Conservation (phyloP, 306 rosid genomes). For the Crotalaria pallida region DNA sequence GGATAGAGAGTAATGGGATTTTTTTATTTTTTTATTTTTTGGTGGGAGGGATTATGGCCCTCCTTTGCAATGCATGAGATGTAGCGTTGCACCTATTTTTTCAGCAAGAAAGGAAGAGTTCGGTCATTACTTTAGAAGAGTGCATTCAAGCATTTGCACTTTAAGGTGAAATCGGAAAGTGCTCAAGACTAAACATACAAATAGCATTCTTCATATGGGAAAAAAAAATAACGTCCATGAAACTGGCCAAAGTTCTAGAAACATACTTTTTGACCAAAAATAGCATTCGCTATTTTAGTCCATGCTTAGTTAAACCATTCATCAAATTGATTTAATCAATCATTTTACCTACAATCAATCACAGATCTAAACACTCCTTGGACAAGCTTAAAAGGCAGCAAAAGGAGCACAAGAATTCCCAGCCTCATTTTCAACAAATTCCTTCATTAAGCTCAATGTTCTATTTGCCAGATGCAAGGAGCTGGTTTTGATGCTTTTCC, state of each 20-base stretch:
- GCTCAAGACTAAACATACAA: not conserved
- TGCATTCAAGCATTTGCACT: not conserved
- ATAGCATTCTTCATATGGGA: not conserved
- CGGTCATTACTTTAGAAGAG: not conserved
- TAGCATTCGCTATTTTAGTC: not conserved
- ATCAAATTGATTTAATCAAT: too few relatives aligned
- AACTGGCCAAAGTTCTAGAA: too few relatives aligned
- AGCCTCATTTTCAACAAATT: not conserved
- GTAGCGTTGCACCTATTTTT: not conserved
- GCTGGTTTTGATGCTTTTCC: not conserved
- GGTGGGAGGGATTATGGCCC: too few relatives aligned
- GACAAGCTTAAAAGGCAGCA: too few relatives aligned
- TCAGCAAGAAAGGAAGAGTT: not conserved
- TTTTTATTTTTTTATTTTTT: too few relatives aligned
- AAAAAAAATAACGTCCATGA: not conserved
- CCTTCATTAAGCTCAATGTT: not conserved
- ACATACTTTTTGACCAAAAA: not conserved
- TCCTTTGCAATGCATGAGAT: too few relatives aligned
- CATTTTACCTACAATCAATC: not conserved
- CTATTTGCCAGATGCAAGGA: not conserved
- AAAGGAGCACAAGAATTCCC: too few relatives aligned
- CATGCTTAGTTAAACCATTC: too few relatives aligned
- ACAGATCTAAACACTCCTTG: too few relatives aligned
- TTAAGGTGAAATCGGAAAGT: not conserved
- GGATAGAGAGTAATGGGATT: too few relatives aligned